Evolutionary conservation across 257 asterid genomes (phyloP).

Genomic region (Knoxia roxburghii): DNA sequence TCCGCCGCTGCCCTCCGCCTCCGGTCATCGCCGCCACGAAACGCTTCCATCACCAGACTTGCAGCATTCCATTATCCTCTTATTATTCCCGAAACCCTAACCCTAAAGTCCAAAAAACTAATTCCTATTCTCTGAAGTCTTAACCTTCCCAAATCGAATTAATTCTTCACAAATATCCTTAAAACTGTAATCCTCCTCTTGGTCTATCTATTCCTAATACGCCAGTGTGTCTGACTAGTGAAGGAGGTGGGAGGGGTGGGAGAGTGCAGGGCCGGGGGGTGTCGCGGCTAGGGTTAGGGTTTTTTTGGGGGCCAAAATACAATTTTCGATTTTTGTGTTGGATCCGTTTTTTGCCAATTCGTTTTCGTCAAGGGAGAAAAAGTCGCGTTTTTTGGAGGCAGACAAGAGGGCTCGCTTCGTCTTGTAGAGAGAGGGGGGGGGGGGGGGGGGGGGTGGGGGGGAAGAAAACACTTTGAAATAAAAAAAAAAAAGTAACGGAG

Average conservation of each 20-base stretch:
- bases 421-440: constrained; percentile 12
- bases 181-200: background rate
- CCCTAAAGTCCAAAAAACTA: constrained; percentile 16
- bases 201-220: background rate
- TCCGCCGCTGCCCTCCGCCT: constrained; percentile 53
- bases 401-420: constrained; percentile 28
- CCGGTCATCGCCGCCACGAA: constrained; percentile 55
- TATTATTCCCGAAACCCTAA: constrained; percentile 21
- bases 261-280: constrained; percentile 8
- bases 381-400: constrained; percentile 48
- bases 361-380: constrained; percentile 23
- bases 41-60: constrained; percentile 43
- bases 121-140: constrained; percentile 8
- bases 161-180: background rate
- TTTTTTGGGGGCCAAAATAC: constrained; percentile 46
- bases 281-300: constrained; percentile 87
- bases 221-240: background rate
- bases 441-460: too few species aligned
- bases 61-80: constrained; percentile 45
- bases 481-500: background rate
- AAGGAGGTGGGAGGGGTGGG: background rate
- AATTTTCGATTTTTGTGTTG: constrained; percentile 28
- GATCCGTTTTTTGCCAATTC: constrained; percentile 27
- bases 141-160: constrained; percentile 8
- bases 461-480: too few species aligned